Evolutionary conservation across 257 asterid genomes (phyloP).

Genomic region (Ocimum tenuiflorum): DNA sequence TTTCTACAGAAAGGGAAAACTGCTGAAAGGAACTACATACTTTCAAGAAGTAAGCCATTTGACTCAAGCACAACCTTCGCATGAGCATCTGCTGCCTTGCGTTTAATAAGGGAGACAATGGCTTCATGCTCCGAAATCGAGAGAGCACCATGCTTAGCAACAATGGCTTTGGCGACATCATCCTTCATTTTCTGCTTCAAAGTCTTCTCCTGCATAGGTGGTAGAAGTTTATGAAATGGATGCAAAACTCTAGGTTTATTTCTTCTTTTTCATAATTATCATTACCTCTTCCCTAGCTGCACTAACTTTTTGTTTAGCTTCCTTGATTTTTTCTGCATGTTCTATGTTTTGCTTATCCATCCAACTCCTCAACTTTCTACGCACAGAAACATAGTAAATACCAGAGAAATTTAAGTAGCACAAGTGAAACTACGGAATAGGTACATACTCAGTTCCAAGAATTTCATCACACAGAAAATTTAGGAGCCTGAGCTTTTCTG

Average conservation of each 20-base stretch:
- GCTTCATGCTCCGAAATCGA: conserved; percentile 53
- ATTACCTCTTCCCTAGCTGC: conserved; percentile 63
- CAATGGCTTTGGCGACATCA: conserved; percentile 43
- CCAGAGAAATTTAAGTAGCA: neutral
- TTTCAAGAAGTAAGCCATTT: conserved; percentile 25
- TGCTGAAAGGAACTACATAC: conserved; percentile 23
- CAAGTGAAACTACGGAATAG: neutral
- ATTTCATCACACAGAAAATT: conserved; percentile 72
- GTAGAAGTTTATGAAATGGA: neutral
- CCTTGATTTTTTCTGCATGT: conserved; percentile 41
- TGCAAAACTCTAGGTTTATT: neutral
- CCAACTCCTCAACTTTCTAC: conserved; percentile 61
- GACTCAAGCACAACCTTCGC: conserved; percentile 49
- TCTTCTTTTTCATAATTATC: neutral
- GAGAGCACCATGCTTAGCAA: conserved; percentile 48
- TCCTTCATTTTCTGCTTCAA: conserved; percentile 55
- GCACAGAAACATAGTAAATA: conserved; percentile 10
- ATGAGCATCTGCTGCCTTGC: conserved; percentile 50
- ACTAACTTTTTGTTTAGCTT: conserved; percentile 41
- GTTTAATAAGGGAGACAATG: conserved; percentile 36
- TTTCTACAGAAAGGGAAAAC: neutral
- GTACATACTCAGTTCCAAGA: conserved; percentile 61
- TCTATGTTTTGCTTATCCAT: conserved; percentile 45
- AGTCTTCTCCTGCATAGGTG: conserved; percentile 46
- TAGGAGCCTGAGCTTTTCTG: conserved; percentile 57